Evolutionary conservation across 345 rosid genomes (phyloP).

Genomic region (Luvunga scandens): DNA sequence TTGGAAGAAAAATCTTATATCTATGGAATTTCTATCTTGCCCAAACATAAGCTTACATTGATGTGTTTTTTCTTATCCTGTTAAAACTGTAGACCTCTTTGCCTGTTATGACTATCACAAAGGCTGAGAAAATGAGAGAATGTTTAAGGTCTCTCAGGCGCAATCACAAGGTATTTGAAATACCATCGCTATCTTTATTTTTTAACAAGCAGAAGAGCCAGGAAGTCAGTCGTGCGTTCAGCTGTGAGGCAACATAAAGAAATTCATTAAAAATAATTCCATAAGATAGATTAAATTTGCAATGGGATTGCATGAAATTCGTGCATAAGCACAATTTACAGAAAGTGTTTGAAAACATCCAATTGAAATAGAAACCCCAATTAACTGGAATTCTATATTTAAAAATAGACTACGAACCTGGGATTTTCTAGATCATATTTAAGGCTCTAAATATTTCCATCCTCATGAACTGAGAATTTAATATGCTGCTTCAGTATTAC

Average conservation of each 20-base stretch:
- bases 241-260: background rate
- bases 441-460: background rate
- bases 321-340: background rate
- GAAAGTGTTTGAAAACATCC: background rate
- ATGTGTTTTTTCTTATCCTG: conserved; percentile 1
- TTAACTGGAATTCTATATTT: background rate
- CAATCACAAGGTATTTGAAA: conserved; percentile 44
- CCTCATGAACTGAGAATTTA: background rate
- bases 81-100: conserved; percentile 34
- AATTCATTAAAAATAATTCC: background rate
- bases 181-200: background rate
- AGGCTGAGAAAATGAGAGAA: conserved; percentile 58
- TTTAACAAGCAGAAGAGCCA: background rate
- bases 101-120: conserved; percentile 17
- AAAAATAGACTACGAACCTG: background rate
- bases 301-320: background rate
- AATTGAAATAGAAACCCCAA: background rate
- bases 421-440: background rate
- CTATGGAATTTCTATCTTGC: background rate
- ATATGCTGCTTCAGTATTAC: background rate
- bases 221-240: background rate
- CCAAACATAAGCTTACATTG: conserved; percentile 1
- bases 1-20: background rate
- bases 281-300: background rate
- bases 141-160: conserved; percentile 67